A percentile compares a stretch with the other conserved stretches of the same genome.
Evolutionary conservation across 805 yeast species (phyloP).

Genomic region (Wickerhamomyces sydowiorum): DNA sequence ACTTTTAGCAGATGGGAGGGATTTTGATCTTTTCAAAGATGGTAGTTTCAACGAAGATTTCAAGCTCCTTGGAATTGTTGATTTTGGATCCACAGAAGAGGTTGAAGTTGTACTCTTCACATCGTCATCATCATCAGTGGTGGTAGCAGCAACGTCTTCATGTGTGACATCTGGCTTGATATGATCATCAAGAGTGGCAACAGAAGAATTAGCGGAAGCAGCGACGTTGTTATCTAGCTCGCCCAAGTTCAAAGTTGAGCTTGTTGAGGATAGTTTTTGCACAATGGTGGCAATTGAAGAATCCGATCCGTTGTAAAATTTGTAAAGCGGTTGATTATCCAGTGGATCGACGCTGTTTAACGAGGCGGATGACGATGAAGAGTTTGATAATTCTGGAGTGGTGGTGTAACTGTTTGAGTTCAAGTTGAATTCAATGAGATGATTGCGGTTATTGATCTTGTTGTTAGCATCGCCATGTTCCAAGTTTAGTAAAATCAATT

Average conservation of each 20-base stretch:
- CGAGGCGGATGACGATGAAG: conserved; percentile 9
- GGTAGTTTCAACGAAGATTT: conserved; percentile 44
- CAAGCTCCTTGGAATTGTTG: conserved; percentile 13
- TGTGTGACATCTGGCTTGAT: background rate
- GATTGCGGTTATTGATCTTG: background rate
- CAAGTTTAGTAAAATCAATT: conserved; percentile 5
- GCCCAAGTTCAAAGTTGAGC: background rate
- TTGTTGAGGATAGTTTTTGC: conserved; percentile 13
- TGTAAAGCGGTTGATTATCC: conserved; percentile 6
- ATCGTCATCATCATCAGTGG: background rate
- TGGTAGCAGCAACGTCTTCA: background rate
- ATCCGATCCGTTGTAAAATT: conserved; percentile 11
- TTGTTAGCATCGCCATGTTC: background rate
- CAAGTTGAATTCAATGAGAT: background rate
- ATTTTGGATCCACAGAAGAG: conserved; percentile 9
- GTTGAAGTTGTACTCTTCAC: background rate
- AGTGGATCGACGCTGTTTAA: conserved; percentile 1
- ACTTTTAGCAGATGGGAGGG: conserved; percentile 50
- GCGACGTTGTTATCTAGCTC: background rate
- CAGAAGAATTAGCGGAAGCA: background rate
- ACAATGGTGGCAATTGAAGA: conserved; percentile 21
- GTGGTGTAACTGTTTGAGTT: background rate
- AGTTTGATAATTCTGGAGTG: background rate
- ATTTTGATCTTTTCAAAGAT: conserved; percentile 31
- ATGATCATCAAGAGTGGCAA: background rate